A percentile compares a stretch with the other conserved stretches of the same genome.
Evolutionary conservation across 257 asterid species (phyloP).

Genomic region (Solanum virginianum): DNA sequence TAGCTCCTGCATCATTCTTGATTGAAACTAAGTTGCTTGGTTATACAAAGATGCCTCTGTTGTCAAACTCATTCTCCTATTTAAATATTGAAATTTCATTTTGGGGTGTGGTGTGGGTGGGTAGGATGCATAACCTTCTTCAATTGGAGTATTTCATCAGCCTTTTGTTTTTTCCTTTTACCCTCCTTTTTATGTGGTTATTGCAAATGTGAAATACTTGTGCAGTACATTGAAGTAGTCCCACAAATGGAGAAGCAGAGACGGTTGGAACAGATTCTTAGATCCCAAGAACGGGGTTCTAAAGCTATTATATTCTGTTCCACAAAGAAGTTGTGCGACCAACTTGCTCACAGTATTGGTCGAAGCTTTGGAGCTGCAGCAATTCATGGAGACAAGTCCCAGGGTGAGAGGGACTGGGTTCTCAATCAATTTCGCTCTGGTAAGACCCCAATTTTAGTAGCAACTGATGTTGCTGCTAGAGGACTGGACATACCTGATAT

Average conservation of each 20-base stretch:
- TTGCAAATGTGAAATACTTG: neutral
- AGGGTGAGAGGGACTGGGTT: slow-evolving; percentile 91
- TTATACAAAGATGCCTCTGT: neutral
- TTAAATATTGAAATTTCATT: neutral
- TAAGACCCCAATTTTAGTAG: slow-evolving; percentile 80
- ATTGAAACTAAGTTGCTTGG: neutral
- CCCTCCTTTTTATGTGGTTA: neutral
- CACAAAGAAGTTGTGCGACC: slow-evolving; percentile 85
- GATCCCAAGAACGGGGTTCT: slow-evolving; percentile 86
- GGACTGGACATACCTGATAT: slow-evolving; percentile 91
- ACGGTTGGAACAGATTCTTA: slow-evolving; percentile 85
- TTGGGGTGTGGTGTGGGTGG: neutral
- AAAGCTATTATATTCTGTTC: slow-evolving; percentile 79
- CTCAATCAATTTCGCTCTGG: slow-evolving; percentile 83
- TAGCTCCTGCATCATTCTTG: neutral
- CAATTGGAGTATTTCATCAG: neutral
- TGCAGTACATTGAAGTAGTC: slow-evolving; percentile 79
- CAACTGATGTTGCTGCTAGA: slow-evolving; percentile 98
- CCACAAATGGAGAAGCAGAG: slow-evolving; percentile 93
- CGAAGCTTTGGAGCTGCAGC: slow-evolving; percentile 91
- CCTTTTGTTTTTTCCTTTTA: neutral
- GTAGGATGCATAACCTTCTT: neutral
- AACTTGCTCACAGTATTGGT: slow-evolving; percentile 65
- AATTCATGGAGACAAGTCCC: slow-evolving; percentile 95
- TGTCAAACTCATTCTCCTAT: neutral